These are phyloP conservation scores for Linnemannia schmuckeri DNA, from an alignment of 192 early-diverging fungal genomes.

Conservation along the genomic window DNA sequence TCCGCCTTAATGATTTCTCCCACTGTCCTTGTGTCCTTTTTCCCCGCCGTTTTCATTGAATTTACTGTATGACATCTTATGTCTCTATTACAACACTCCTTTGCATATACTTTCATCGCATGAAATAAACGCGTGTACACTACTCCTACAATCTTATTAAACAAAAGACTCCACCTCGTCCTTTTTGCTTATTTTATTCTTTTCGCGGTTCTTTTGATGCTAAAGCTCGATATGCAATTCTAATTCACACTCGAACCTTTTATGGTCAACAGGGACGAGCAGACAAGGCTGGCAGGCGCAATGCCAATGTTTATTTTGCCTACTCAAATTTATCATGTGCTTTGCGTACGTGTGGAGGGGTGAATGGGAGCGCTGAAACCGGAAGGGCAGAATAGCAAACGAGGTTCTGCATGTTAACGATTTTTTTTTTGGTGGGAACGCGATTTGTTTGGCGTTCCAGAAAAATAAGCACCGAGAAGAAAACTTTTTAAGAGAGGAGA, in stretches of 20 bases:
- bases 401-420: neutral
- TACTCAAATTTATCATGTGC: neutral
- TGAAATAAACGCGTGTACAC: conserved; percentile 11
- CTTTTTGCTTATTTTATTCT: neutral
- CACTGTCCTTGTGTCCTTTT: neutral
- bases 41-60: neutral
- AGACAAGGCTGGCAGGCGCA: neutral
- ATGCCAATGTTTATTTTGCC: neutral
- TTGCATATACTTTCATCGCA: neutral
- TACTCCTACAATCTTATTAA: neutral
- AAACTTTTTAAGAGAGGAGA: too few species aligned
- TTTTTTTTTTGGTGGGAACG: neutral
- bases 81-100: neutral
- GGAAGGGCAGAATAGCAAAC: neutral
- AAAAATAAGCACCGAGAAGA: too few species aligned
- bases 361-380: neutral
- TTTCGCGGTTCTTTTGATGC: neutral
- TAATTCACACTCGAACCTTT: neutral
- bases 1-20: neutral
- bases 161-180: neutral
- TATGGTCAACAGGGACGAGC: neutral
- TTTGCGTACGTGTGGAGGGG: neutral
- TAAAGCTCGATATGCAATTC: neutral
- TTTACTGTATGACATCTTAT: neutral
- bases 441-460: too few species aligned